These are phyloP conservation scores for Aspergillus amoenus DNA, from an alignment of 2,329 filamentous ascomycete genomes.

Conservation along the genomic window DNA sequence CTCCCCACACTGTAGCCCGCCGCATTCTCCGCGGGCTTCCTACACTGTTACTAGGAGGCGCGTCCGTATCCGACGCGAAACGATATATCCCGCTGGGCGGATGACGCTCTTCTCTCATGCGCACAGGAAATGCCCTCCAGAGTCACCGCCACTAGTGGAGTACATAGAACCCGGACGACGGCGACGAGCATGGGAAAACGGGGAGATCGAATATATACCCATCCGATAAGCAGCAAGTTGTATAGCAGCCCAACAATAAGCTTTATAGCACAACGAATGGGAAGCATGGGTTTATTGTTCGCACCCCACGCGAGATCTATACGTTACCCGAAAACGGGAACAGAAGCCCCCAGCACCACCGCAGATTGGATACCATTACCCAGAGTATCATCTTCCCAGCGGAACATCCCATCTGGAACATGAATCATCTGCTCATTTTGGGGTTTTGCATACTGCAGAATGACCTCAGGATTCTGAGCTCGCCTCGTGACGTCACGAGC, in stretches of 20 bases:
- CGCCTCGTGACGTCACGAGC: slow-evolving; percentile 34
- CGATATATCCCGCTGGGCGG: not conserved
- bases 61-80: slow-evolving; percentile 14
- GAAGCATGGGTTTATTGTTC: not conserved
- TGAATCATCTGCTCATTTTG: not conserved
- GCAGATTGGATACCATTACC: slow-evolving; percentile 1
- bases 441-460: slow-evolving; percentile 21
- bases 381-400: not conserved
- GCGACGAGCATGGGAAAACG: slow-evolving; percentile 4
- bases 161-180: slow-evolving; percentile 14
- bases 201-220: slow-evolving; percentile 18
- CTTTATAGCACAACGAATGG: not conserved
- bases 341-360: not conserved
- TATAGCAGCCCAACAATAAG: not conserved
- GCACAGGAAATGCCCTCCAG: slow-evolving; percentile 2
- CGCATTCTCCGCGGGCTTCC: slow-evolving; percentile 9
- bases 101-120: not conserved
- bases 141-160: slow-evolving; percentile 11
- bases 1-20: not conserved
- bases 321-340: not conserved
- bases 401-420: not conserved
- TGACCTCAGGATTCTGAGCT: slow-evolving; percentile 27
- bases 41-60: slow-evolving; percentile 16
- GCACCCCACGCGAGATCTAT: not conserved
- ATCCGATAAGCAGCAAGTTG: not conserved